A percentile compares a stretch with the other conserved stretches of the same genome.
Conservation (phyloP, 2,329 filamentous ascomycete genomes). For the Sarocladium brachiariae region DNA sequence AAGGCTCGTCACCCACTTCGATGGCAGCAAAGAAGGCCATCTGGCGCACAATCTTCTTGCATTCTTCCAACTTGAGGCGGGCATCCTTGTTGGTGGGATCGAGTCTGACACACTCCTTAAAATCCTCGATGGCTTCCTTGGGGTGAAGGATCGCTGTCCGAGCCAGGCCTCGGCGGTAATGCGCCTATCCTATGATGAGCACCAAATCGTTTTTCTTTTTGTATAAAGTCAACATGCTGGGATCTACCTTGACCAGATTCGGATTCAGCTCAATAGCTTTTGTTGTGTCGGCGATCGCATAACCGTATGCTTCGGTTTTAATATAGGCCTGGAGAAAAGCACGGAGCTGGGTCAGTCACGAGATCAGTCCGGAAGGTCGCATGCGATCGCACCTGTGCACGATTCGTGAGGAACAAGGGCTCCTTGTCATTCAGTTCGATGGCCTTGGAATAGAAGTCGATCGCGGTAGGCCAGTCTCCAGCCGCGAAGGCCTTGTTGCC, state of each 20-base stretch:
- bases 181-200: constrained; percentile 52
- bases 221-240: background rate
- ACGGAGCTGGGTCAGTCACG: constrained; percentile 36
- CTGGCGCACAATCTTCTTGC: constrained; percentile 89
- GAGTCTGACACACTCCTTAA: constrained; percentile 82
- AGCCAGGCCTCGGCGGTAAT: constrained; percentile 87
- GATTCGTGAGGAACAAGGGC: constrained; percentile 87
- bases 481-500: constrained; percentile 88
- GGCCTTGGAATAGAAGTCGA: constrained; percentile 79
- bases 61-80: constrained; percentile 83
- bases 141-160: constrained; percentile 87
- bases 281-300: constrained; percentile 82
- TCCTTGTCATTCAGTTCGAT: constrained; percentile 79
- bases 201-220: too few relatives aligned
- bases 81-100: constrained; percentile 86
- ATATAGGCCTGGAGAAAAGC: constrained; percentile 73
- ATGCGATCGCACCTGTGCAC: constrained; percentile 67
- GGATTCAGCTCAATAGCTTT: constrained; percentile 88
- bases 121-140: constrained; percentile 83
- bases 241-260: constrained; percentile 73
- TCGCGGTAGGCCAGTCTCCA: constrained; percentile 78
- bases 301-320: constrained; percentile 91
- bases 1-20: constrained; percentile 85
- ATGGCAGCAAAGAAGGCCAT: constrained; percentile 92
- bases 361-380: constrained; percentile 7